Evolutionary conservation across 2,329 filamentous ascomycete species (phyloP).

Genomic region (Zalaria sp.): DNA sequence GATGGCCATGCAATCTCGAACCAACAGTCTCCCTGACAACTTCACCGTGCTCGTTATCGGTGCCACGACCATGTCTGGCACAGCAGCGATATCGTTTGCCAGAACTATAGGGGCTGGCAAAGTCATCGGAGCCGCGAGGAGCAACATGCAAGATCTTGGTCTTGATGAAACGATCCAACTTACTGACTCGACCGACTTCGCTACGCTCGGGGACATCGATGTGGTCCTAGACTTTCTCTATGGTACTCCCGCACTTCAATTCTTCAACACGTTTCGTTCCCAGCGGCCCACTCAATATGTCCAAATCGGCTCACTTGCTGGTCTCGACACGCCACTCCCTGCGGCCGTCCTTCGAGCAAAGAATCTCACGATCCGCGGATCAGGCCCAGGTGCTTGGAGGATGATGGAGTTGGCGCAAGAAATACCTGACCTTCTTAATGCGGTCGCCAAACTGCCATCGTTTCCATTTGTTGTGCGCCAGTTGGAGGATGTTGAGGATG

Average conservation of each 20-base stretch:
- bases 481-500: slow-evolving; percentile 9
- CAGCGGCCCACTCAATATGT: slow-evolving; percentile 37
- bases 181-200: slow-evolving; percentile 32
- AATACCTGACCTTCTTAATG: slow-evolving; percentile 11
- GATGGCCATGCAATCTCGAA: slow-evolving; percentile 40
- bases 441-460: slow-evolving; percentile 8
- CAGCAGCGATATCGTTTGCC: slow-evolving; percentile 35
- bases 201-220: slow-evolving; percentile 32
- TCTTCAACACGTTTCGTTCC: slow-evolving; percentile 27
- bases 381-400: slow-evolving; percentile 14
- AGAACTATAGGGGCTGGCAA: slow-evolving; percentile 33
- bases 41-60: slow-evolving; percentile 40
- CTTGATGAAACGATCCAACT: slow-evolving; percentile 35
- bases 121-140: slow-evolving; percentile 39
- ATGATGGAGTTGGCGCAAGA: slow-evolving; percentile 10
- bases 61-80: slow-evolving; percentile 38
- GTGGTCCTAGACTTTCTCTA: slow-evolving; percentile 46
- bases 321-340: slow-evolving; percentile 25
- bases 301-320: slow-evolving; percentile 35
- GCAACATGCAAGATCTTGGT: slow-evolving; percentile 27
- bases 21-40: slow-evolving; percentile 21
- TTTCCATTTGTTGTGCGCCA: slow-evolving; percentile 9
- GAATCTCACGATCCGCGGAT: slow-evolving; percentile 28
- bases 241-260: slow-evolving; percentile 28
- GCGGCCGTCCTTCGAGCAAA: slow-evolving; percentile 32